Base-by-base conservation (phyloP, 495 filamentous ascomycete genomes). In the Thermothielavioides terrestris region DNA sequence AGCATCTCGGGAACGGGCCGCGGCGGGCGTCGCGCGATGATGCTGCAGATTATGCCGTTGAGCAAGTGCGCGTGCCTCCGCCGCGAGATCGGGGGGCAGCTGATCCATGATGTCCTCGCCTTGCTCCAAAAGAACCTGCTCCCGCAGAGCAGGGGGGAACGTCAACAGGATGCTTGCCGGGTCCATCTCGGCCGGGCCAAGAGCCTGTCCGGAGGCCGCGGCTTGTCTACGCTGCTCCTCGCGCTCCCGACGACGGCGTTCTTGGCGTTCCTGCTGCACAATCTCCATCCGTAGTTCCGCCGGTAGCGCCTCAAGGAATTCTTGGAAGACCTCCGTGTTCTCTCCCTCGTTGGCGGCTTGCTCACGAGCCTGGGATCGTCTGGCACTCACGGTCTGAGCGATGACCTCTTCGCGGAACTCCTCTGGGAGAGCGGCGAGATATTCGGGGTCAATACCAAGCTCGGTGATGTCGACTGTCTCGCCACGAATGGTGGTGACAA, bases 321-420 rank as follows among this genome's bases (percentile, higher is more conserved):
- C 92, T 55, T 84, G 84, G 66, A 86, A 89, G 52, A 95, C 90
- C 59, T 94, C 89, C 2, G 89, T 85, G 59, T 87, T 82, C 62
- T 94, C 85, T 27, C 88, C 90, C 35, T 84, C 78, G 11, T 46
- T 60, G n/a, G 62, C 65, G n/a, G 74, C 76, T 26, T 76, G 75
- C 49, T 86, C 84, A 14, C 80, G 79, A 52, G 86, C 86, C 65
- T 89, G 78, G 6, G 84, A 83, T 56, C 92, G 83, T 43, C 91
- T 81, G 44, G 91, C 80, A 37, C 84, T 83, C 53, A 94, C 72
- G 46, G 94, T 88, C 38, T 86, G 79, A 67, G 89, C 88, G 32
- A 99, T 84, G 23, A 96, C 92, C 61, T 99, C 92, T 65, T 97
- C 91, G 23, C 92, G 79, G 42, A 96, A 79, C 34, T 97, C 92